phyloP scores from a whole-genome alignment of 768 basidiomycete species.

The Pleurotus citrinopileatus region DNA sequence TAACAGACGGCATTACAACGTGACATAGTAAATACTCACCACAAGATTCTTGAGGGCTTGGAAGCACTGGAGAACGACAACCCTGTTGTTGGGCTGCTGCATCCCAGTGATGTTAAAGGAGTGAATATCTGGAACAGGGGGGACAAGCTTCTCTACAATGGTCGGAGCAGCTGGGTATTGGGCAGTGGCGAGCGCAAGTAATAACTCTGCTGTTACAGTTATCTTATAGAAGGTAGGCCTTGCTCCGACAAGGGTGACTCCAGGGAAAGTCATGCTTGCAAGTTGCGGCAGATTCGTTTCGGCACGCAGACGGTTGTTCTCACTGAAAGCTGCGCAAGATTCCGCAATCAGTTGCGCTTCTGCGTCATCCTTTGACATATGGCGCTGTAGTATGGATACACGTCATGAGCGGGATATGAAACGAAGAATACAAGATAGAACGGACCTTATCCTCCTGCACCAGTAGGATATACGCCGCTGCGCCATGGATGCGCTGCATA shows the following conservation, averaged over 20 bases:
- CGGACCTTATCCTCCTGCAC: constrained; percentile 21
- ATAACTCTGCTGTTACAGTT: constrained; percentile 6
- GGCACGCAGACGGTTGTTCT: constrained; percentile 10
- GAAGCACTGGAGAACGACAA: constrained; percentile 11
- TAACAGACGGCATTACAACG: not conserved
- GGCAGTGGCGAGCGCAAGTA: constrained; percentile 7
- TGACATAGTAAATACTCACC: not conserved
- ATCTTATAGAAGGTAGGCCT: constrained; percentile 11
- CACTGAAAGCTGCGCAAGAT: constrained; percentile 20
- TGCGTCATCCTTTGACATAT: constrained; percentile 13
- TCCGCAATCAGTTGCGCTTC: constrained; percentile 19
- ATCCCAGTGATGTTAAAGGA: constrained; percentile 6
- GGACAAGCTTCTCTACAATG: constrained; percentile 9
- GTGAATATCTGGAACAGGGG: not conserved
- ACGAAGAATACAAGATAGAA: not conserved
- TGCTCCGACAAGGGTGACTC: constrained; percentile 11
- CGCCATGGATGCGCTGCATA: constrained; percentile 13
- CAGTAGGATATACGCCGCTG: constrained; percentile 16
- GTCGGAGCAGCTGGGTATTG: constrained; percentile 9
- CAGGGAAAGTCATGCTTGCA: constrained; percentile 9
- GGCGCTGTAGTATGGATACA: not conserved
- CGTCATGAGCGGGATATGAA: no score
- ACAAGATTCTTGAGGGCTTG: constrained; percentile 7
- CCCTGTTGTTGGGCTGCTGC: constrained; percentile 1
- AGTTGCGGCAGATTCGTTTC: constrained; percentile 2